Evolutionary conservation across 2,329 filamentous ascomycete genomes (phyloP).

Genomic region (Diaporthe citriasiana): DNA sequence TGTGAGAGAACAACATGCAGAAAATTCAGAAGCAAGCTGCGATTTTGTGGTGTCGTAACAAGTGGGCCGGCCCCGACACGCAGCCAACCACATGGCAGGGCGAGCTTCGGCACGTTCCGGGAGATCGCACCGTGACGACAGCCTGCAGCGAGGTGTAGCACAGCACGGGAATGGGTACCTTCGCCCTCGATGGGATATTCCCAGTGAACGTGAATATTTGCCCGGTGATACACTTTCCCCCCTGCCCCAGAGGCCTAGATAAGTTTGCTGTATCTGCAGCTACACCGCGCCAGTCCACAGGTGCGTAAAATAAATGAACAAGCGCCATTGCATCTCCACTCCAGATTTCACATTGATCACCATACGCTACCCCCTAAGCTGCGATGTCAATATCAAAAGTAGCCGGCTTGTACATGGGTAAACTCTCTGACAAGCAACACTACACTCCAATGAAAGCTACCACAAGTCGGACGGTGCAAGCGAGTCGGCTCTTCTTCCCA

Average conservation of each 20-base stretch:
- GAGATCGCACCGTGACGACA: not conserved
- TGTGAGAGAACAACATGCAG: not conserved
- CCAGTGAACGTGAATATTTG: not conserved
- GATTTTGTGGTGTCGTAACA: slow-evolving; percentile 13
- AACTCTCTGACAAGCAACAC: not conserved
- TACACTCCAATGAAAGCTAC: not conserved
- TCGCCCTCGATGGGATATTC: not conserved
- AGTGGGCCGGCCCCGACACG: not conserved
- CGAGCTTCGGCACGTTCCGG: not conserved
- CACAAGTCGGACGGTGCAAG: not conserved
- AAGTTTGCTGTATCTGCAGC: not conserved
- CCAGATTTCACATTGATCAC: not conserved
- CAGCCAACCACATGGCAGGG: not conserved
- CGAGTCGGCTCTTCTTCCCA: not conserved
- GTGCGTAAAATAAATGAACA: not conserved
- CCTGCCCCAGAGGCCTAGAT: not conserved
- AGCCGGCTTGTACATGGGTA: not conserved
- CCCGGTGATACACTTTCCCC: not conserved
- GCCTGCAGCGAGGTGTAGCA: not conserved
- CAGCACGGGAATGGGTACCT: not conserved
- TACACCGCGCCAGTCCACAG: too few species aligned
- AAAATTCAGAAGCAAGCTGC: slow-evolving; percentile 14
- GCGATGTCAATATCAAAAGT: not conserved
- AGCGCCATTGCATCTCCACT: not conserved
- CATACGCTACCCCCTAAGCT: too few species aligned